Percentiles rank a stretch among this genome's conserved stretches.
Conservation (phyloP, 176 grass and related monocot genomes). For the Eleusine coracana region DNA sequence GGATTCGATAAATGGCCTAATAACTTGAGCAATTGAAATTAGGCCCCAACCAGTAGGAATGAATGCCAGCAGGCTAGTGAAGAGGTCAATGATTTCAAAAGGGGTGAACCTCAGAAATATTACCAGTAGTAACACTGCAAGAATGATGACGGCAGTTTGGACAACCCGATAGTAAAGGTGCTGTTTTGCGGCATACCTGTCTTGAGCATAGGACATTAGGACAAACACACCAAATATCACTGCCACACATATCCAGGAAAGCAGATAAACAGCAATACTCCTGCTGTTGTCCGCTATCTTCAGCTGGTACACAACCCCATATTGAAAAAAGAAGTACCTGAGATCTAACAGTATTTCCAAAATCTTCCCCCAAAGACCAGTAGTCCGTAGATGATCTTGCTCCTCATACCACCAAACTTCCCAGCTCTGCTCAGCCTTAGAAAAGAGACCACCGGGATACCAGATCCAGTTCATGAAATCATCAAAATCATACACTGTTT, state of each 20-base stretch:
- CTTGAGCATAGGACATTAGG: conserved; percentile 70
- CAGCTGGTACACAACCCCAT: conserved; percentile 91
- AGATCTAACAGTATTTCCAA: conserved; percentile 95
- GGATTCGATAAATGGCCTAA: conserved; percentile 83
- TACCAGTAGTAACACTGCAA: conserved; percentile 66
- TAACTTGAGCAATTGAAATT: conserved; percentile 94
- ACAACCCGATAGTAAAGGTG: conserved; percentile 84
- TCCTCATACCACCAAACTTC: conserved; percentile 97
- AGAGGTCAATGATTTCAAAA: conserved; percentile 86
- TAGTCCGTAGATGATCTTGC: conserved; percentile 90
- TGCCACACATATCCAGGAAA: conserved; percentile 92
- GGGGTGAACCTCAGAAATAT: conserved; percentile 76
- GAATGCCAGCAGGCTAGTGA: conserved; percentile 91
- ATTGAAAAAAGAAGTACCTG: conserved; percentile 96
- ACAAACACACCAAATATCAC: conserved; percentile 69
- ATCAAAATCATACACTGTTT: conserved; percentile 98
- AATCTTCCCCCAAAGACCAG: conserved; percentile 93
- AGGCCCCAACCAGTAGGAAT: conserved; percentile 96
- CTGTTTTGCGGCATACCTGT: conserved; percentile 81
- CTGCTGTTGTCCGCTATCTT: conserved; percentile 73
- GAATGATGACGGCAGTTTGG: conserved; percentile 63
- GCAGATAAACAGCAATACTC: conserved; percentile 84
- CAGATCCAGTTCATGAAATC: conserved; percentile 99
- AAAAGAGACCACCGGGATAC: conserved; percentile 74
- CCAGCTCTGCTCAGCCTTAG: conserved; percentile 92